Evolutionary conservation across 305 asterid genomes (phyloP).

Genomic region (Petunia hybrid): DNA sequence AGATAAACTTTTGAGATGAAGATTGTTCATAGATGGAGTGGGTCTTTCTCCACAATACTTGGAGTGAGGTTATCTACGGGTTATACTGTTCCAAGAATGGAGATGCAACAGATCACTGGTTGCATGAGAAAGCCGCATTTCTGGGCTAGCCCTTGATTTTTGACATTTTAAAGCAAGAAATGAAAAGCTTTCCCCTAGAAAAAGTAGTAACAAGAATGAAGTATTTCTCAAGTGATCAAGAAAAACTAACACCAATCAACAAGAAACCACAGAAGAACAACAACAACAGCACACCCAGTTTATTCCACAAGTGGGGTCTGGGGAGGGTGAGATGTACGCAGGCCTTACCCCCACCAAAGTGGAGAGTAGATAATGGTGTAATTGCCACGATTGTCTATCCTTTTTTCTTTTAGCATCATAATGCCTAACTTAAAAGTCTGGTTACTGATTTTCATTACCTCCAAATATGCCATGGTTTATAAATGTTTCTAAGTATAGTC

Average conservation of each 20-base stretch:
- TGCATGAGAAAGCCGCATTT: slow-evolving; percentile 10
- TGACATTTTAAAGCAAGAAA: slow-evolving; percentile 14
- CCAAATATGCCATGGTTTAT: slow-evolving; percentile 13
- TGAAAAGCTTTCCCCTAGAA: background rate
- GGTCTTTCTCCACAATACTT: slow-evolving; percentile 7
- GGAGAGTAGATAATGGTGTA: no score
- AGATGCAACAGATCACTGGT: background rate
- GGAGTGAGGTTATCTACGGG: background rate
- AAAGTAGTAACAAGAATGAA: no score
- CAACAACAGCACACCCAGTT: no score
- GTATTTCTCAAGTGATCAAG: background rate
- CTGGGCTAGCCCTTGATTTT: background rate
- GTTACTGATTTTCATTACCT: background rate
- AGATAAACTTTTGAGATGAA: background rate
- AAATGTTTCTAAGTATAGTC: background rate
- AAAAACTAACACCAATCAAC: slow-evolving; percentile 15
- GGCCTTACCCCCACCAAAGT: no score
- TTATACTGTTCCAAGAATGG: background rate
- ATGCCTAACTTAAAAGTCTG: background rate
- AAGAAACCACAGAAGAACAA: background rate
- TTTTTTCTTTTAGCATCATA: background rate
- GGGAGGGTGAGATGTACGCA: no score
- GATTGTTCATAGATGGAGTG: background rate
- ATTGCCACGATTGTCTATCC: no score
- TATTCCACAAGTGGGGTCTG: no score